phyloP scores from a whole-genome alignment of 2,329 filamentous ascomycete genomes.

The Rhinocladiella similis region DNA sequence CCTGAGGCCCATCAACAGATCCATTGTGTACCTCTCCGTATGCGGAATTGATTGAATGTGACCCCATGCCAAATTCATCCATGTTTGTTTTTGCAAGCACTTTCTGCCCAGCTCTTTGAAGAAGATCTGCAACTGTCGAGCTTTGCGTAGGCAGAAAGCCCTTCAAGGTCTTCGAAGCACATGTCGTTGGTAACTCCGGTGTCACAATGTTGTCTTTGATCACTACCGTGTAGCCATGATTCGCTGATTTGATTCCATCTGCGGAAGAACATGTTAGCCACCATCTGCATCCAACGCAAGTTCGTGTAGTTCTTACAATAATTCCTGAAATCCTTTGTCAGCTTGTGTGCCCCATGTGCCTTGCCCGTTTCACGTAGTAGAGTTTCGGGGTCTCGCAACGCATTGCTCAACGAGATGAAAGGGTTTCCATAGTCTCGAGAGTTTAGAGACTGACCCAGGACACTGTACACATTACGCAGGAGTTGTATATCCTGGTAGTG shows the following conservation, averaged over 20 bases:
- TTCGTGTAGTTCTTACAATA: conserved; percentile 1
- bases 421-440: conserved; percentile 13
- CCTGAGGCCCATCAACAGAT: conserved; percentile 35
- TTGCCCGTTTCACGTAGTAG: conserved; percentile 4
- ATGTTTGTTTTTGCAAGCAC: conserved; percentile 69
- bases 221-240: conserved; percentile 46
- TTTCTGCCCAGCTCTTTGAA: background rate
- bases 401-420: conserved; percentile 9
- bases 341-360: background rate
- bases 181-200: conserved; percentile 69
- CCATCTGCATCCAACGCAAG: background rate
- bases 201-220: conserved; percentile 80
- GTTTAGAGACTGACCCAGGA: conserved; percentile 7
- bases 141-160: conserved; percentile 74
- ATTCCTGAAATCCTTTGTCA: conserved; percentile 3
- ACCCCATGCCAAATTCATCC: conserved; percentile 96
- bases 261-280: background rate
- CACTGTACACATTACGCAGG: background rate
- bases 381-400: background rate
- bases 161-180: conserved; percentile 73
- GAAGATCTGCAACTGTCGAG: conserved; percentile 68
- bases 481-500: background rate
- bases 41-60: conserved; percentile 69
- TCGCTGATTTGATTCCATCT: conserved; percentile 20
- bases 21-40: conserved; percentile 60